A percentile compares a stretch with the other conserved stretches of the same genome.
Conservation (phyloP, 2,329 filamentous ascomycete species). For the Ophiostoma piceae region DNA sequence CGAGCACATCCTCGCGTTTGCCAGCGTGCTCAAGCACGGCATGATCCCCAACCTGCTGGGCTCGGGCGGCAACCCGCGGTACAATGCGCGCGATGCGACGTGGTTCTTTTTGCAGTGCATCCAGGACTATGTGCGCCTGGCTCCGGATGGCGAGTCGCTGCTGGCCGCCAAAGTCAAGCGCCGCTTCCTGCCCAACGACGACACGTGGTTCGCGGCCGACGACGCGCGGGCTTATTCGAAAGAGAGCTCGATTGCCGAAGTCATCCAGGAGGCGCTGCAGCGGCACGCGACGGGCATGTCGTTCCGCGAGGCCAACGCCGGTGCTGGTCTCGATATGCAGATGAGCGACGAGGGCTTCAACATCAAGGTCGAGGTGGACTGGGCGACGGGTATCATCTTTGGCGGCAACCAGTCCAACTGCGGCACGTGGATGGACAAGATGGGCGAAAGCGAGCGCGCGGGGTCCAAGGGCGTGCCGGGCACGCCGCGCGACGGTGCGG, state of each 20-base stretch:
- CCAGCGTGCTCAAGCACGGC: conserved; percentile 92
- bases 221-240: conserved; percentile 81
- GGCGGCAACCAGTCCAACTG: conserved; percentile 94
- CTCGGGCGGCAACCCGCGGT: conserved; percentile 77
- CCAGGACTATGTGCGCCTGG: conserved; percentile 83
- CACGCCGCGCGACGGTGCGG: conserved; percentile 92
- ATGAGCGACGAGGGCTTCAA: conserved; percentile 93
- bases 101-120: conserved; percentile 98
- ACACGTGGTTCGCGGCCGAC: conserved; percentile 82
- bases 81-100: conserved; percentile 92
- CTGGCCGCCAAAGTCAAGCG: conserved; percentile 72
- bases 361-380: conserved; percentile 85
- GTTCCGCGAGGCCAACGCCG: conserved; percentile 92
- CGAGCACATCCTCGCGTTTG: conserved; percentile 92
- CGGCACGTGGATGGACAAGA: conserved; percentile 99
- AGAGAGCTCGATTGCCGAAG: conserved; percentile 75
- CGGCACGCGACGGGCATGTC: conserved; percentile 85
- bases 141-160: conserved; percentile 67
- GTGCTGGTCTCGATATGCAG: conserved; percentile 78
- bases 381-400: conserved; percentile 84
- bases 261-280: conserved; percentile 90
- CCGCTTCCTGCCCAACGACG: conserved; percentile 90
- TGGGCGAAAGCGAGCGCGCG: conserved; percentile 93
- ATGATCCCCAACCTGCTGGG: conserved; percentile 95
- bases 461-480: conserved; percentile 89